Base-by-base conservation (phyloP, 352 stramenopile species). In the Phytopythium vexans region DNA sequence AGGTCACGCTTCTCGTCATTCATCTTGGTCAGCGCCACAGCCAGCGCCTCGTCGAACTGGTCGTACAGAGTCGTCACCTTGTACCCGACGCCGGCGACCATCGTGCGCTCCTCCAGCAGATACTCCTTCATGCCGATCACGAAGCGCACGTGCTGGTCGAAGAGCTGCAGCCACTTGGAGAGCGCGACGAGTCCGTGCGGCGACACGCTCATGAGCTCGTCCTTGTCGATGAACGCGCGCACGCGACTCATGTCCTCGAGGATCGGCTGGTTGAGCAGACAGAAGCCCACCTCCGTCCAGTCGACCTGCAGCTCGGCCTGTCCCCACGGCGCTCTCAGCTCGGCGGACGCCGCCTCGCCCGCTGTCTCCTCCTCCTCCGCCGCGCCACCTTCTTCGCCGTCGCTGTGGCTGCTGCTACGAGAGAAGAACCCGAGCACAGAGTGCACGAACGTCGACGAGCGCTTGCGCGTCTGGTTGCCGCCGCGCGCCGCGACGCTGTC, bases 81-180 rank as follows among this genome's bases (percentile, higher is more conserved):
- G 62, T 85, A 76, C 0, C 68, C 75, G 15, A 88, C 74, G 8
- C 70, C 64, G 3, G 70, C 73, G 46, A 88, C 58, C 7, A 84
- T 51, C 31, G 73, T 76, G 44, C 77, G 73, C 53, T 88, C 77
- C 49, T 88, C 75, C 15, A 88, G 64, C 15, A 91, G 33, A 40
- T 82, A 82, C 49, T 88, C 73, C 59, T 91, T 91, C 3, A 91
- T 54, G 7, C 62, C 81, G 43, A 77, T 54, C 6, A 88, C 72
- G 48, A 74, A 60, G 15, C 77, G 66, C 21, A 88, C 67, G 50
- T 86, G 75, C 42, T 85, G 64, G 54, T 86, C 74, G 50, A 89
- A 86, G 49, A 62, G 59, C 35, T 68, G 70, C 32, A 89, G 69
- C 78, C 78, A 89, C 48, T 84, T 85, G 39, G 66, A 63, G 14